Evolutionary conservation across 2,329 filamentous ascomycete species (phyloP).

Genomic region (Scolecobasidium constrictum): DNA sequence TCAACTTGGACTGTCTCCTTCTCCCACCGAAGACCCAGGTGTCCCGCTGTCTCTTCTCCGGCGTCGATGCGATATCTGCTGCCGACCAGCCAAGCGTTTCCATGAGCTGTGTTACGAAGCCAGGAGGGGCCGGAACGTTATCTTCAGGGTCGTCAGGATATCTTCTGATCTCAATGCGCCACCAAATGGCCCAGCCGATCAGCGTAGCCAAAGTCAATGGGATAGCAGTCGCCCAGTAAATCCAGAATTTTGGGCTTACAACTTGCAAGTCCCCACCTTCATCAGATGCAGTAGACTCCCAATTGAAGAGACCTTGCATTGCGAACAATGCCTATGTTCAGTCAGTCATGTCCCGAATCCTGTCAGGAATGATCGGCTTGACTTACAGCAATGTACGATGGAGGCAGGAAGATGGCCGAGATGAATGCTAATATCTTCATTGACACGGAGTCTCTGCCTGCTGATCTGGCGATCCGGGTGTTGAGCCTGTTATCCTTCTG

Average conservation of each 20-base stretch:
- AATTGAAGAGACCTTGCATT: background rate
- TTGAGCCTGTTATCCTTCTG: background rate
- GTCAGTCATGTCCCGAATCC: too few species aligned
- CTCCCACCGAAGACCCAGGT: too few species aligned
- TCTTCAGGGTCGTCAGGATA: background rate
- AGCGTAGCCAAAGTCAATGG: background rate
- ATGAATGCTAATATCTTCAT: constrained; percentile 4
- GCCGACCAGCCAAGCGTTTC: background rate
- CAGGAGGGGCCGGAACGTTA: background rate
- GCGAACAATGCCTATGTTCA: background rate
- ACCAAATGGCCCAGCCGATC: constrained; percentile 2
- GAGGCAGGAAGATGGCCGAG: background rate
- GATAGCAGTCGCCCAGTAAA: background rate
- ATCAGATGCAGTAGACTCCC: background rate
- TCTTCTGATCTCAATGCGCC: background rate
- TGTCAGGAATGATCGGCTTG: too few species aligned
- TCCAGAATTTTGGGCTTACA: background rate
- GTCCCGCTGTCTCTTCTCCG: too few species aligned
- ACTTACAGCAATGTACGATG: background rate
- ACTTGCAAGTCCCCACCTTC: background rate
- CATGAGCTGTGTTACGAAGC: background rate
- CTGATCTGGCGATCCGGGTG: background rate
- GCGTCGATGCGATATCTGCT: too few species aligned
- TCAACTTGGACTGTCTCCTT: too few species aligned
- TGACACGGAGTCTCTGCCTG: background rate